Conservation (phyloP, 352 stramenopile genomes). For the Phytophthora melonis region DNA sequence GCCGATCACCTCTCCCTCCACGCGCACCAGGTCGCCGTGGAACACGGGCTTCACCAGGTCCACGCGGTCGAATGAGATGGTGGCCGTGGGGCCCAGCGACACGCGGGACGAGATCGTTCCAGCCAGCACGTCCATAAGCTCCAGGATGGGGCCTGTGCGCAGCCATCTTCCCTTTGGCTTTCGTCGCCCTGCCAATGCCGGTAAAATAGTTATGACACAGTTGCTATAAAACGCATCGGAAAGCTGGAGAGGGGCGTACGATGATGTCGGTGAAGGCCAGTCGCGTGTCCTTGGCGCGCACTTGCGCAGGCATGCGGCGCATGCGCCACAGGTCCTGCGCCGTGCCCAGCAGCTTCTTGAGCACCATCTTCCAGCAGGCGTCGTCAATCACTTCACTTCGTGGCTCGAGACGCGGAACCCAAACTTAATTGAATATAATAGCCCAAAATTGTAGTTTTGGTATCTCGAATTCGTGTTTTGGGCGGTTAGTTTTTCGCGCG, state of each 20-base stretch:
- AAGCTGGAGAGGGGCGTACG: conserved; percentile 28
- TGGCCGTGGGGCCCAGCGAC: conserved; percentile 48
- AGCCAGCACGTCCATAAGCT: conserved; percentile 66
- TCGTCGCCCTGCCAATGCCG: conserved; percentile 47
- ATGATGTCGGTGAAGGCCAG: conserved; percentile 69
- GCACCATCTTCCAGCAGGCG: conserved; percentile 26
- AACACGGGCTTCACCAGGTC: conserved; percentile 65
- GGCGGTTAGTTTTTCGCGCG: background rate
- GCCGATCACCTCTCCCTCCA: conserved; percentile 61
- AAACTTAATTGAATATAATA: background rate
- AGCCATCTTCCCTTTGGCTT: conserved; percentile 54
- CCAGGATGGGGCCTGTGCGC: conserved; percentile 57
- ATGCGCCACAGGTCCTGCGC: conserved; percentile 55
- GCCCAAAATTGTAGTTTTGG: background rate
- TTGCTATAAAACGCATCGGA: too few species aligned
- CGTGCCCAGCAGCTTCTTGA: conserved; percentile 57
- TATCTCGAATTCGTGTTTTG: background rate
- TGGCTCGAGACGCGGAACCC: conserved; percentile 1
- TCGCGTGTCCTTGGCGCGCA: conserved; percentile 62
- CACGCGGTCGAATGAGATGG: conserved; percentile 69
- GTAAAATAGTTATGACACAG: too few species aligned
- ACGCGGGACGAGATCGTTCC: conserved; percentile 51
- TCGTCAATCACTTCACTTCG: background rate
- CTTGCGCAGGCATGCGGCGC: conserved; percentile 50
- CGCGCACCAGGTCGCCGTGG: conserved; percentile 61